Evolutionary conservation across 176 grass and related monocot genomes (phyloP).

Genomic region (Paspalum notatum): DNA sequence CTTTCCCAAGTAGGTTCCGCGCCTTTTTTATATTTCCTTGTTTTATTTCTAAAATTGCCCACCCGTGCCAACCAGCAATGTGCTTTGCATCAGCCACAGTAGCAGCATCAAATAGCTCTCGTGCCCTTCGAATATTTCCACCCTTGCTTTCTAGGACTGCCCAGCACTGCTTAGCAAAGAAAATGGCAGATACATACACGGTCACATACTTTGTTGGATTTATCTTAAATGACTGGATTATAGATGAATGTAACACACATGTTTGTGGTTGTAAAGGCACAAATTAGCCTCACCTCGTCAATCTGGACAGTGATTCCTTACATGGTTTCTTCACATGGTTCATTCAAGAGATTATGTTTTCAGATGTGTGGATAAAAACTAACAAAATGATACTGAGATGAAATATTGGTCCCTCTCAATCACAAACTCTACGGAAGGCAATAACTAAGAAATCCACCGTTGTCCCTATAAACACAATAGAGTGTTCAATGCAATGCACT

Average conservation of each 20-base stretch:
- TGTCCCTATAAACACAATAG: not conserved
- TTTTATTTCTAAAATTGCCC: constrained; percentile 95
- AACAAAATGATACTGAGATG: not conserved
- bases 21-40: constrained; percentile 95
- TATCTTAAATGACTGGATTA: constrained; percentile 19
- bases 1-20: constrained; percentile 91
- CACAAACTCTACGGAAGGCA: not conserved
- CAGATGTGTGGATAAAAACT: not conserved
- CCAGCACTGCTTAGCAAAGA: constrained; percentile 78
- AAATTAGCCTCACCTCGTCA: not conserved
- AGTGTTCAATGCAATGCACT: not conserved
- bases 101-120: constrained; percentile 95
- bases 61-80: constrained; percentile 92
- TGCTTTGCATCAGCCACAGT: constrained; percentile 92
- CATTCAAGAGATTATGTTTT: constrained; percentile 1
- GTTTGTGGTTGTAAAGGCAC: not conserved
- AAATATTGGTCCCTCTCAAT: not conserved
- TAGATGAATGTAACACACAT: not conserved
- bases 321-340: constrained; percentile 13
- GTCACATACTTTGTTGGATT: not conserved
- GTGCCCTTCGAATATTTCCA: constrained; percentile 81
- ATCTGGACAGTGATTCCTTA: not conserved
- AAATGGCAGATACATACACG: constrained; percentile 7
- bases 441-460: not conserved
- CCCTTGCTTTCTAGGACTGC: constrained; percentile 89